Evolutionary conservation across 2,329 filamentous ascomycete species (phyloP).

Genomic region (Monilinia fructicola): DNA sequence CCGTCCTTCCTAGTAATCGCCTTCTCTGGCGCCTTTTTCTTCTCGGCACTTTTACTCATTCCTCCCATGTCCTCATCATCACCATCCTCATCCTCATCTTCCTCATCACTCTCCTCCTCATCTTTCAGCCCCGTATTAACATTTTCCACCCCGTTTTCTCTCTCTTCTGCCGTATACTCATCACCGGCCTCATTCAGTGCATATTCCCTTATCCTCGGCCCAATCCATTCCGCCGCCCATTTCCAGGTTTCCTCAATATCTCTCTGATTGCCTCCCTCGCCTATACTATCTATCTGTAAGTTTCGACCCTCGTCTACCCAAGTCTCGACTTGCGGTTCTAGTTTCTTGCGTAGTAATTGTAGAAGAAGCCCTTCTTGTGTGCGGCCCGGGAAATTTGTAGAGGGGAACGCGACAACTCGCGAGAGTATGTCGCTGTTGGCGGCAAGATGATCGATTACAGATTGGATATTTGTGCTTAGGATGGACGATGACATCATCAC

Average conservation of each 20-base stretch:
- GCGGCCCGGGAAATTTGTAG: conserved; percentile 70
- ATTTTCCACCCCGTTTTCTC: conserved; percentile 62
- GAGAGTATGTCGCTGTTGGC: conserved; percentile 67
- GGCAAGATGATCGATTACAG: conserved; percentile 63
- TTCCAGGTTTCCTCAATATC: conserved; percentile 61
- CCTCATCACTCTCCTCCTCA: conserved; percentile 56
- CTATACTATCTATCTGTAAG: conserved; percentile 37
- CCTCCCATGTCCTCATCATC: conserved; percentile 60
- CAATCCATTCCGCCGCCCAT: conserved; percentile 44
- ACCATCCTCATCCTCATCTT: conserved; percentile 48
- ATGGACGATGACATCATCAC: conserved; percentile 71
- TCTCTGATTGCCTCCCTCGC: conserved; percentile 41
- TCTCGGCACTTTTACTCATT: conserved; percentile 25
- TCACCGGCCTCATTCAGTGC: conserved; percentile 54
- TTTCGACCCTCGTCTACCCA: conserved; percentile 65
- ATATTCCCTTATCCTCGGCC: conserved; percentile 46
- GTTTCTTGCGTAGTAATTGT: conserved; percentile 76
- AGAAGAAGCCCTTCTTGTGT: conserved; percentile 65
- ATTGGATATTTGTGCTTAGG: conserved; percentile 67
- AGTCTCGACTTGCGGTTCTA: conserved; percentile 74
- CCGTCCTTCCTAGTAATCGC: conserved; percentile 28
- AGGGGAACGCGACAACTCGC: conserved; percentile 71
- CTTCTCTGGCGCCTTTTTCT: conserved; percentile 29
- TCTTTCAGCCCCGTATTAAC: conserved; percentile 70
- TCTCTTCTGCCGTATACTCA: conserved; percentile 71